phyloP scores from a whole-genome alignment of 176 grass and related monocot genomes.

The Eleusine coracana region DNA sequence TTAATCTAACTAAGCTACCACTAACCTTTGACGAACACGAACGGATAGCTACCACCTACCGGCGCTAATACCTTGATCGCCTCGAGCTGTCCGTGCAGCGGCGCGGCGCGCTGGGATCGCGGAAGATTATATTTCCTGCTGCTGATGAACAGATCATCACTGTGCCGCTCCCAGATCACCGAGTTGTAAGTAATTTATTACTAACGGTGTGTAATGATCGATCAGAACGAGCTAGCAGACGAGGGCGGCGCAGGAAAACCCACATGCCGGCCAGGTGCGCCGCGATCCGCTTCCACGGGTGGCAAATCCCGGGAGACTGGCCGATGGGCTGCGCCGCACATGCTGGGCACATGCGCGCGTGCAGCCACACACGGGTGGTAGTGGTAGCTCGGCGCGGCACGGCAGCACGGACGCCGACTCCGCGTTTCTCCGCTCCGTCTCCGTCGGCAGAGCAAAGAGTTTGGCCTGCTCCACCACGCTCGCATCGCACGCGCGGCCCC shows the following conservation, averaged over 20 bases:
- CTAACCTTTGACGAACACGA: conserved; percentile 21
- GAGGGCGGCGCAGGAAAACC: not conserved
- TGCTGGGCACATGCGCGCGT: conserved; percentile 54
- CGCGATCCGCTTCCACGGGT: conserved; percentile 18
- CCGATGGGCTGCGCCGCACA: conserved; percentile 24
- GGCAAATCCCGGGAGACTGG: not conserved
- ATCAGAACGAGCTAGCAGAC: too few species aligned
- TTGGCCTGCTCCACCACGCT: not conserved
- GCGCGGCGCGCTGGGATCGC: conserved; percentile 6
- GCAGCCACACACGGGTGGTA: not conserved
- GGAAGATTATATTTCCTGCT: not conserved
- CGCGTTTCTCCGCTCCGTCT: not conserved
- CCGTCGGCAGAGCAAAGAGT: not conserved
- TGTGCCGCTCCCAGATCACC: not conserved
- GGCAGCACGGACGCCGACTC: not conserved
- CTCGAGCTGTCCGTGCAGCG: not conserved
- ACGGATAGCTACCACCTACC: not conserved
- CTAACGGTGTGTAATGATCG: not conserved
- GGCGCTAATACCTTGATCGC: not conserved
- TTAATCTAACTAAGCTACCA: not conserved
- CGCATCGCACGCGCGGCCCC: not conserved
- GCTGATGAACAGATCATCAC: not conserved
- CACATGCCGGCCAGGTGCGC: conserved; percentile 26
- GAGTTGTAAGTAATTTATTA: not conserved
- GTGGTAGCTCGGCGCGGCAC: not conserved